These are phyloP conservation scores for Suillus weaverae DNA, from an alignment of 768 basidiomycete species.

Conservation along the genomic window DNA sequence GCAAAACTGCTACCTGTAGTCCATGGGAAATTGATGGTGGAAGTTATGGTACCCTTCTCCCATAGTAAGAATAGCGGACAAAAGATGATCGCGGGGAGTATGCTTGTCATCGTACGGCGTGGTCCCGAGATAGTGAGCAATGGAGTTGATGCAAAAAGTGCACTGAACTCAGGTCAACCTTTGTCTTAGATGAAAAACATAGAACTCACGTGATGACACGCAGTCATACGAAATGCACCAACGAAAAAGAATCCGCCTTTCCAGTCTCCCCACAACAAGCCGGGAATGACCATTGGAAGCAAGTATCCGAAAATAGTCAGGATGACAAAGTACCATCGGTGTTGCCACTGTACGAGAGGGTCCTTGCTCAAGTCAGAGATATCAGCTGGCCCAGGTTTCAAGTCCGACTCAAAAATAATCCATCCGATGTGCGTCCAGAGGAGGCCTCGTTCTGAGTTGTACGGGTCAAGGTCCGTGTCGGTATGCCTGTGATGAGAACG, in stretches of 20 bases:
- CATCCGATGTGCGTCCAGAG: slow-evolving; percentile 83
- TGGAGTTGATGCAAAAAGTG: slow-evolving; percentile 87
- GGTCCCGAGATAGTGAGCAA: slow-evolving; percentile 82
- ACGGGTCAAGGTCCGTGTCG: slow-evolving; percentile 85
- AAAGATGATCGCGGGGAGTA: slow-evolving; percentile 73
- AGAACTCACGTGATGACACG: slow-evolving; percentile 76
- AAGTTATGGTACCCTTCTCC: slow-evolving; percentile 72
- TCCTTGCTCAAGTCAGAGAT: slow-evolving; percentile 71
- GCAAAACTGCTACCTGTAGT: slow-evolving; percentile 36
- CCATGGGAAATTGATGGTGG: slow-evolving; percentile 89
- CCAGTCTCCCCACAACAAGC: slow-evolving; percentile 75
- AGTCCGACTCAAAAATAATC: slow-evolving; percentile 76
- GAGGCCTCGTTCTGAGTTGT: slow-evolving; percentile 75
- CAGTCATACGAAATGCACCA: slow-evolving; percentile 65
- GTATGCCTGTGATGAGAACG: slow-evolving; percentile 84
- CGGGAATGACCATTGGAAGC: slow-evolving; percentile 68
- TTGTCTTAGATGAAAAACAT: slow-evolving; percentile 1
- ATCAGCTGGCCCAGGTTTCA: slow-evolving; percentile 71
- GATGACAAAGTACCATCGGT: slow-evolving; percentile 67
- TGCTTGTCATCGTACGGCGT: slow-evolving; percentile 81
- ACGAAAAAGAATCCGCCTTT: slow-evolving; percentile 75
- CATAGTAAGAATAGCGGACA: slow-evolving; percentile 82
- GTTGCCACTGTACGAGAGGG: slow-evolving; percentile 74
- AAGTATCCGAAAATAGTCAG: slow-evolving; percentile 65
- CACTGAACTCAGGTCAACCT: slow-evolving; percentile 45